phyloP scores from a whole-genome alignment of 768 basidiomycete species.

The Mycena galericulata region DNA sequence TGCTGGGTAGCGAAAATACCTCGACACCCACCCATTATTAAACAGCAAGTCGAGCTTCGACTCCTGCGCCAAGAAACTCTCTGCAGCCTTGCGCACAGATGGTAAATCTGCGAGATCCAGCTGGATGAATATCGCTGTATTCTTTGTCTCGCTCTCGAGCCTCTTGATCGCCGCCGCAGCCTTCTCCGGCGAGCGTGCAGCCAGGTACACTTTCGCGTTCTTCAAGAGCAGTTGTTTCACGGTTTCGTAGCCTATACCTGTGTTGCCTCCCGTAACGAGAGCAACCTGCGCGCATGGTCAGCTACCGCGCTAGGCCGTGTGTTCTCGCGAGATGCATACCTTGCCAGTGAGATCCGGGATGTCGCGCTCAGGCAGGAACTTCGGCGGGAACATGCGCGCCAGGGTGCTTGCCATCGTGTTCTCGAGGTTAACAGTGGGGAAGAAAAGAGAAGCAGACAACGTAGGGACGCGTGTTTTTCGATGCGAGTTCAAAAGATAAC shows the following conservation, averaged over 20 bases:
- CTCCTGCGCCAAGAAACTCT: slow-evolving; percentile 40
- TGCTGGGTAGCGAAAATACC: no score
- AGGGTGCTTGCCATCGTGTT: no score
- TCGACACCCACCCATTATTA: slow-evolving; percentile 40
- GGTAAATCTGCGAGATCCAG: slow-evolving; percentile 46
- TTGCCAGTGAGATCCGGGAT: no score
- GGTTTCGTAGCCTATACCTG: slow-evolving; percentile 56
- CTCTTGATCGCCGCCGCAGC: slow-evolving; percentile 38
- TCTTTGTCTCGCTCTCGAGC: slow-evolving; percentile 45
- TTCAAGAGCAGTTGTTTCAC: slow-evolving; percentile 45
- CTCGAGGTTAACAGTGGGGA: no score
- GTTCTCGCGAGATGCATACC: no score
- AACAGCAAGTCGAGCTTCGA: slow-evolving; percentile 39
- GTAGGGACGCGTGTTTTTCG: no score
- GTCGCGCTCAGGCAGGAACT: no score
- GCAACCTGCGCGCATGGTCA: slow-evolving; percentile 42
- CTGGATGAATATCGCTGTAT: slow-evolving; percentile 33
- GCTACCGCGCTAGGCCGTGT: no score
- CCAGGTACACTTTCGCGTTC: slow-evolving; percentile 45
- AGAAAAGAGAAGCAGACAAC: no score
- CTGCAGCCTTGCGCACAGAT: slow-evolving; percentile 38
- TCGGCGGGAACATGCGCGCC: no score
- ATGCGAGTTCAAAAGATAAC: no score
- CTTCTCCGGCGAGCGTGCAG: slow-evolving; percentile 33
- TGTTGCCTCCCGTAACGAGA: slow-evolving; percentile 53